Percentiles rank a stretch among this genome's conserved stretches.
Conservation (phyloP, 2,329 filamentous ascomycete genomes). For the Hortaea sp. region DNA sequence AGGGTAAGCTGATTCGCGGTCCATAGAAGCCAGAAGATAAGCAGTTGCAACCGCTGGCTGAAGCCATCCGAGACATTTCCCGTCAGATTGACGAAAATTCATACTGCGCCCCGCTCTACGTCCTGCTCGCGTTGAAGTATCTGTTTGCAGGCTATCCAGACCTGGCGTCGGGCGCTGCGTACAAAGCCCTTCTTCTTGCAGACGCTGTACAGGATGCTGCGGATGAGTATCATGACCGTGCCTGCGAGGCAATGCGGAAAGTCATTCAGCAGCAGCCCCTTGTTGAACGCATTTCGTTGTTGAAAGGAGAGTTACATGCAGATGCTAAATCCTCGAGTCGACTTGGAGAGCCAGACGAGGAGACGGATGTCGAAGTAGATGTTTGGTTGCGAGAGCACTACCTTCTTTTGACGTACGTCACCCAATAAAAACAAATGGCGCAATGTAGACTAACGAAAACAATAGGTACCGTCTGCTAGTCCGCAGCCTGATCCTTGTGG, state of each 20-base stretch:
- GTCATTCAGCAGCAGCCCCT: constrained; percentile 16
- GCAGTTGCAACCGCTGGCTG: not conserved
- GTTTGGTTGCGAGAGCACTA: constrained; percentile 40
- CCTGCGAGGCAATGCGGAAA: constrained; percentile 1
- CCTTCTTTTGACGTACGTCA: constrained; percentile 13
- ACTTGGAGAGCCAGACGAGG: constrained; percentile 6
- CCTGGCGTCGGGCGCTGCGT: constrained; percentile 79
- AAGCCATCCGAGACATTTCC: not conserved
- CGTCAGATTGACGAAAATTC: constrained; percentile 3
- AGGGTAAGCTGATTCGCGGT: not conserved
- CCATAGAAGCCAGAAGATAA: not conserved
- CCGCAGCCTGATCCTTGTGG: constrained; percentile 49
- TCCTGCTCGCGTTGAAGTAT: constrained; percentile 60
- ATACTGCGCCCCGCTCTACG: constrained; percentile 14
- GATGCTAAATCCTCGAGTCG: constrained; percentile 9
- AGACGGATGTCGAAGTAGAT: constrained; percentile 15
- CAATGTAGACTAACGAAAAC: not conserved
- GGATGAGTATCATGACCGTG: constrained; percentile 66
- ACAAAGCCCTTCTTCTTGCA: constrained; percentile 74
- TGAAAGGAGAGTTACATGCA: constrained; percentile 20
- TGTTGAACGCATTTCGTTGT: constrained; percentile 28
- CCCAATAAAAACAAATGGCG: not conserved
- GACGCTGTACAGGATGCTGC: constrained; percentile 71
- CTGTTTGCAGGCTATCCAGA: constrained; percentile 75
- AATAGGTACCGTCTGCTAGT: constrained; percentile 18